These are phyloP conservation scores for Monoraphidium neglectum DNA, from an alignment of 139 green algal species.

Conservation along the genomic window DNA sequence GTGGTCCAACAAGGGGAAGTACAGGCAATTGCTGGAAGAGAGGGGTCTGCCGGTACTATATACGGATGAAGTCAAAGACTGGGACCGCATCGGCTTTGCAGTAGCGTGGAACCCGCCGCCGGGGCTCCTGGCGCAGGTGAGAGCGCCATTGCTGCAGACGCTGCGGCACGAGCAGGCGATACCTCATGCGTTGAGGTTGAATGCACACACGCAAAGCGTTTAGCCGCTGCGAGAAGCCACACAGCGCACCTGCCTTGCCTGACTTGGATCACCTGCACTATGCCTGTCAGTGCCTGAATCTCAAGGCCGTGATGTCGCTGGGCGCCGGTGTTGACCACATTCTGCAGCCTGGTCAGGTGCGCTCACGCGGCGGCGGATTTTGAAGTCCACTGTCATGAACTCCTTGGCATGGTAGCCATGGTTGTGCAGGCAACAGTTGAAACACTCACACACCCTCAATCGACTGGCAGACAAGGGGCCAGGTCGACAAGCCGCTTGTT, in stretches of 20 bases:
- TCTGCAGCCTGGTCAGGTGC: conserved; percentile 41
- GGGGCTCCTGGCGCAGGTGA: conserved; percentile 29
- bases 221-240: background rate
- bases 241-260: background rate
- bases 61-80: conserved; percentile 1
- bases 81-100: conserved; percentile 22
- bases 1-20: conserved; percentile 20
- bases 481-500: background rate
- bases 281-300: conserved; percentile 25
- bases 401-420: background rate
- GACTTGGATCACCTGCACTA: background rate
- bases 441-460: background rate
- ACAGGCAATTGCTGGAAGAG: conserved; percentile 11
- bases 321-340: conserved; percentile 61
- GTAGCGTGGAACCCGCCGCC: conserved; percentile 37
- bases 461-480: background rate
- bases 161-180: background rate
- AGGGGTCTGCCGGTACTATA: conserved; percentile 11
- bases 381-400: conserved; percentile 29
- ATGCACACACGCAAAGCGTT: background rate
- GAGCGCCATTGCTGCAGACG: background rate
- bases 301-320: conserved; percentile 53
- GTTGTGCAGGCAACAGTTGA: background rate
- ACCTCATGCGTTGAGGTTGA: background rate
- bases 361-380: conserved; percentile 42